Conservation (phyloP, 1,284 basidiomycete genomes). For the Trichosporon faecale region DNA sequence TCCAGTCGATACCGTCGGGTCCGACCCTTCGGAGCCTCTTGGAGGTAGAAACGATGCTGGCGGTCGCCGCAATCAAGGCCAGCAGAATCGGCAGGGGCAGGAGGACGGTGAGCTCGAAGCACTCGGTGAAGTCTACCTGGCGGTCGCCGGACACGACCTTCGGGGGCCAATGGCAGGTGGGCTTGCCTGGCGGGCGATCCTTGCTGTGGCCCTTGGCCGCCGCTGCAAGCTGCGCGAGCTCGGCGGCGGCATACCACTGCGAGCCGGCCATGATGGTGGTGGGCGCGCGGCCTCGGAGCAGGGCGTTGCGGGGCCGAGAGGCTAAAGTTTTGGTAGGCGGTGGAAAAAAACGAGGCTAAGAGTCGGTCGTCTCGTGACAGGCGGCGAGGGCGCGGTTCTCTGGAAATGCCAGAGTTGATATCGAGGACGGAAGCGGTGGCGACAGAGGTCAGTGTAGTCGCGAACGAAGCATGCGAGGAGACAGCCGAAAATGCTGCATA, state of each 20-base stretch:
- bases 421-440: background rate
- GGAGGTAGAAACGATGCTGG: conserved; percentile 51
- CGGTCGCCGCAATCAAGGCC: conserved; percentile 33
- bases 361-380: background rate
- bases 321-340: background rate
- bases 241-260: conserved; percentile 21
- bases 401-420: background rate
- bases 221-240: conserved; percentile 9
- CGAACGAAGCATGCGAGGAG: background rate
- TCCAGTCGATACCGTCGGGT: conserved; percentile 20
- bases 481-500: background rate
- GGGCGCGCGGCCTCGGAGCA: background rate
- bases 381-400: too few species aligned
- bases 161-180: conserved; percentile 39
- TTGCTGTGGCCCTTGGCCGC: conserved; percentile 11
- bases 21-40: conserved; percentile 31
- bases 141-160: conserved; percentile 57
- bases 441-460: conserved; percentile 2
- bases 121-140: conserved; percentile 75
- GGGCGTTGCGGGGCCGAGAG: background rate
- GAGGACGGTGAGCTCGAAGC: conserved; percentile 74
- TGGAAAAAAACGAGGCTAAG: background rate
- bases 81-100: conserved; percentile 57
- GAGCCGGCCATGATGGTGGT: conserved; percentile 12
- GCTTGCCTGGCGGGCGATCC: conserved; percentile 10